Evolutionary conservation across 805 yeast species (phyloP), one percentile per base, ranked within the genome.

Genomic region (Brettanomyces bruxellensis): DNA sequence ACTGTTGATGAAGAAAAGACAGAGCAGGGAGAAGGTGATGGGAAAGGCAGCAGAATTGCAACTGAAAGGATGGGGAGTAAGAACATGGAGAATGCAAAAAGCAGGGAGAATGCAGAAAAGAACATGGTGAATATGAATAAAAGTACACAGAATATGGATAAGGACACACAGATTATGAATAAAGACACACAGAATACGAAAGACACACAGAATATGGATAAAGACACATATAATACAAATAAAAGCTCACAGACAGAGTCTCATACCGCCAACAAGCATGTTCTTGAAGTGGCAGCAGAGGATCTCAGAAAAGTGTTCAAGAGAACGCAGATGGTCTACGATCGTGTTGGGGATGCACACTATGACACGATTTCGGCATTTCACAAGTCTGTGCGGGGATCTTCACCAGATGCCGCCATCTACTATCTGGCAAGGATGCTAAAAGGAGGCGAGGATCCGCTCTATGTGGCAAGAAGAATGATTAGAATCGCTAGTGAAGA

Each of bases 301-400:
- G 50, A 61, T 14, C 52, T 82, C 37, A 69, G 75, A 39, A 46
- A 61, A 51, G 54, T 76, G 43, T 51, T 79, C 58, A 55, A 70
- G 59, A 65, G 78, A 58, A 73, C 81, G 1, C 75, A 74, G 44
- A 70, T 78, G 64, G 66, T 81, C 54, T 90, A 91, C 59, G 98
- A 93, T 62, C 72, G 86, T 41, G 81, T 79, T 34, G 97, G 97
- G 1, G 99, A 93, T 55, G 78, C 80, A 4, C 99, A 93, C 62
- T 93, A 93, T 62, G 99, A 93, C 61, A 79, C 95, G 1, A 93
- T 93, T 5, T 86, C 95, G 12, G 99, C 99, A 1, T 85, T 93
- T 53, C 99, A 93, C 66, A 93, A 93, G 58, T 78, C 95, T 0
- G 77, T 93, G 0, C 72, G 99, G 47, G 99, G 99, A 0, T 76